Base-by-base conservation (phyloP, 2,329 filamentous ascomycete genomes). In the Penicillium hordei region DNA sequence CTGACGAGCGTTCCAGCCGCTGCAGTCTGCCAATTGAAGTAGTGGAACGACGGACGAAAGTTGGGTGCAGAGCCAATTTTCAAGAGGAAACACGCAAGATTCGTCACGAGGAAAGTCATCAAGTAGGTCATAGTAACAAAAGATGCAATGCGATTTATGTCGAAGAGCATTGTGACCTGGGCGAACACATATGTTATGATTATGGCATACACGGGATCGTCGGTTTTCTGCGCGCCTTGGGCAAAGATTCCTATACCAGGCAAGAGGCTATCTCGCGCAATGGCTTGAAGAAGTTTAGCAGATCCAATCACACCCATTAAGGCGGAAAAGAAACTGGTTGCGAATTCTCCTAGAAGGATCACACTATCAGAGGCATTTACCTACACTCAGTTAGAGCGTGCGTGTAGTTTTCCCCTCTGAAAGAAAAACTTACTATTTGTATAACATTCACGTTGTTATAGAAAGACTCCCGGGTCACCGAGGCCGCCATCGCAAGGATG, bases 81-180 rank as follows among this genome's bases (percentile, higher is more conserved):
- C 55, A 96, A 81, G 1, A 95, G 78, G 67, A 96, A 95, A 65
- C 91, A 95, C 7, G 91, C 91, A 9, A 95, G 76, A 63, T 96
- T 95, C 75, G 90, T 94, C 40, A 93, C 89, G 50, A 95, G 84
- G 68, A 95, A 96, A 0, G 91, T 96, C 88, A 95, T 93, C 68
- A 94, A 85, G 70, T 94, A 95, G 17, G 90, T 89, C 89, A 95
- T 95, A 2, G 91, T 93, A 45, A 95, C 91, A 57, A 95, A 86
- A 0, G 90, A 93, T 6, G 91, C 91, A 66, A 96, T 95, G 69
- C 91, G 89, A 71, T 96, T 94, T 64, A 96, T 84, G 68, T 95
- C 86, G 44, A 89, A 89, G 50, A 96, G 83, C 75, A 95, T 88
- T 0, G 90, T 90, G 29, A 93, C 63, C 70, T 96, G 91, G 0